Base-by-base conservation (phyloP, 2,329 filamentous ascomycete genomes). In the Alternaria sp. region DNA sequence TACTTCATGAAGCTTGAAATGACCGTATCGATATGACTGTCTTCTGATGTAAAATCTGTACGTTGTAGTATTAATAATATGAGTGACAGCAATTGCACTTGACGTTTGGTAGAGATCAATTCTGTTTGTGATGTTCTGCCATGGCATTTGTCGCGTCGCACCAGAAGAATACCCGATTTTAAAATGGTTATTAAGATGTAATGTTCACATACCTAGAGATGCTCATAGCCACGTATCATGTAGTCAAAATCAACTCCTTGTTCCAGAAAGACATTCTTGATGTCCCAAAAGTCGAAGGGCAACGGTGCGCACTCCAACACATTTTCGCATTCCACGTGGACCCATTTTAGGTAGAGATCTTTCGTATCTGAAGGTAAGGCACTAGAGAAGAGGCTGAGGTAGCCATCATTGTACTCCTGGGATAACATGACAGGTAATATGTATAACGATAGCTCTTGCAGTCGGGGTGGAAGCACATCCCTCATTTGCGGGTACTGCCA, bases 21-120 rank as follows among this genome's bases (percentile, higher is more conserved):
- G 10, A 32, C 1, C 1, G 1, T 6, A 12, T 32, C 11, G 3
- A 32, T 4, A 11, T 2, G 0, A 10, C 11, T 5, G 10, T 32
- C 30, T 12, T 10, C 30, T 10, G 30, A 12, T 12, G 9, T 11
- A 32, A 4, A 12, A 7, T 11, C 10, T 10, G 10, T 4, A 32
- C 25, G 7, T 27, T 0, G 25, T 27, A 27, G 2, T 27, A 0
- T 2, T 27, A 27, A 0, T 27, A 27, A 2, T 27, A 27, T 27
- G 25, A 27, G 2, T 27, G 25, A 27, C 25, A 27, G 25, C 25
- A 2, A 27, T 27, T 27, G 25, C 6, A 27, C 25, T 27, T 27
- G 25, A 27, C 25, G 7, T 27, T 27, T 27, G 25, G 25, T 27
- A 27, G 25, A 27, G 25, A 27, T 27, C 25, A 27, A 27, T 27